Evolutionary conservation across 352 stramenopile genomes (phyloP).

Genomic region (Phytopythium oedochilum): DNA sequence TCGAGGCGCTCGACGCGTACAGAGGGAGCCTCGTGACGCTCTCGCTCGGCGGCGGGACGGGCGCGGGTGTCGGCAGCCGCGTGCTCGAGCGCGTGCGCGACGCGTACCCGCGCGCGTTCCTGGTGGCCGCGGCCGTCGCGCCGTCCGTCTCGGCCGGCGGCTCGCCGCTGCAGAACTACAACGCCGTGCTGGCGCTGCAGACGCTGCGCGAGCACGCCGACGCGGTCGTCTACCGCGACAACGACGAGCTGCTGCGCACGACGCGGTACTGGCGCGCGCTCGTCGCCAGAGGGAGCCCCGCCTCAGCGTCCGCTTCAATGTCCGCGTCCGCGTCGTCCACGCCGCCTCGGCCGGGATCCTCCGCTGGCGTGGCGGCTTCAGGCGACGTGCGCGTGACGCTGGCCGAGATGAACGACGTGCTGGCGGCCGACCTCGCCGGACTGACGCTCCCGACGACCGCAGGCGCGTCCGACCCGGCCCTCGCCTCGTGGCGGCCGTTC

Average conservation of each 20-base stretch:
- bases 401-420: conserved; percentile 53
- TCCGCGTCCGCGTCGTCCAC: neutral
- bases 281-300: neutral
- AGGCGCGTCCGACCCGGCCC: conserved; percentile 3
- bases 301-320: neutral
- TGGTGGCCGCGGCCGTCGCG: conserved; percentile 63
- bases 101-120: conserved; percentile 63
- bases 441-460: conserved; percentile 38
- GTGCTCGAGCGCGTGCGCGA: conserved; percentile 81
- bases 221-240: conserved; percentile 82
- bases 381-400: conserved; percentile 31
- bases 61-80: conserved; percentile 73
- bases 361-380: neutral
- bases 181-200: conserved; percentile 64
- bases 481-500: conserved; percentile 19
- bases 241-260: conserved; percentile 70
- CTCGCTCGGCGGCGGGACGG: conserved; percentile 78
- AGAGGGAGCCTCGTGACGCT: conserved; percentile 75
- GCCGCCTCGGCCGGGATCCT: neutral
- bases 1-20: conserved; percentile 65
- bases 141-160: conserved; percentile 59
- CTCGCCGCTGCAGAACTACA: conserved; percentile 86
- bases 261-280: conserved; percentile 41
- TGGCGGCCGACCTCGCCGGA: conserved; percentile 52
- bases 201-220: conserved; percentile 71